Base-by-base conservation (phyloP, 164 flowering plant genomes). In the Vitis amurensis region DNA sequence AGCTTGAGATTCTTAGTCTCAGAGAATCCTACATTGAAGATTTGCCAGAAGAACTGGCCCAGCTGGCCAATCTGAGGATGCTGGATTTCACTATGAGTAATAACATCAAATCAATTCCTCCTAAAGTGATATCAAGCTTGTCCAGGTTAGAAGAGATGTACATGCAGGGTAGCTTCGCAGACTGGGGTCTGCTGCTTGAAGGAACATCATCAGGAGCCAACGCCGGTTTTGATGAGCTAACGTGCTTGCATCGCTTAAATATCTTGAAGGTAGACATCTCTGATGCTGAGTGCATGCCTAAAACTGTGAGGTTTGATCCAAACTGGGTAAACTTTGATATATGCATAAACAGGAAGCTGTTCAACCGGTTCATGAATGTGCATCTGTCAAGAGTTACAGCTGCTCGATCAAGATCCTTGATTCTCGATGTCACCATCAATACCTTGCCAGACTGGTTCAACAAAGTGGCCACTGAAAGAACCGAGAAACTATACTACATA, bases 1-100 rank as follows among this genome's bases (percentile, higher is more conserved):
- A 50, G 3, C 64, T 71, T 2, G 49, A 49, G 50, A 51, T 71
- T 13, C 74, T 71, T 57, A 64, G 30, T 30, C 48, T 71, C 1
- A 3, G 31, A 8, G 29, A 52, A 4, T 71, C 74, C 17, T 4
- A 14, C 3, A 27, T 64, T 0, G 10, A 44, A 0, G 55, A 44
- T 5, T 50, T 71, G n/a, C 69, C 74, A 8, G 9, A 23, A 11
- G 55, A 57, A 49, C 27, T 71, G 1, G 63, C 23, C 37, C 48
- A 64, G 4, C 31, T 71, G 63, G n/a, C 17, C 17, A 49, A 57
- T 57, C 57, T 71, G 11, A 57, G 58, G n/a, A 6, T 58, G 2
- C 16, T 71, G 50, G 69, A 71, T 50, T 30, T 71, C 16, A 52
- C 19, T 9, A 17, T 12, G 13, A 47, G 68, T 19, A 2, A 15